Evolutionary conservation across 495 filamentous ascomycete genomes (phyloP).

Genomic region (Daldinia decipiens): DNA sequence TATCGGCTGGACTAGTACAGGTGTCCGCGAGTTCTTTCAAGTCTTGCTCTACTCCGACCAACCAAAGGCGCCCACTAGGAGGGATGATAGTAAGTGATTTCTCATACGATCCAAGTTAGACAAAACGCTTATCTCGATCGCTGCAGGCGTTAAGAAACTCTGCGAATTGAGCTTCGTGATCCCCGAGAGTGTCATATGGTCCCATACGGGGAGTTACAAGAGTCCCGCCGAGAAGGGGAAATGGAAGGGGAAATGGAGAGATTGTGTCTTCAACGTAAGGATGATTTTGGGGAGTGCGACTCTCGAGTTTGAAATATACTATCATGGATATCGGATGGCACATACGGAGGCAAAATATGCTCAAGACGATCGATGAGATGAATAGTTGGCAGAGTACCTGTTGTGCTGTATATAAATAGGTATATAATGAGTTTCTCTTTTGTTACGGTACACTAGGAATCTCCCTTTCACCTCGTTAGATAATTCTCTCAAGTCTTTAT

Average conservation of each 20-base stretch:
- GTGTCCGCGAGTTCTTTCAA: constrained; percentile 3
- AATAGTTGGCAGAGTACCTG: background rate
- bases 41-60: constrained; percentile 7
- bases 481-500: no score
- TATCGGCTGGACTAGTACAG: background rate
- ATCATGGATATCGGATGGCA: constrained; percentile 4
- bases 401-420: no score
- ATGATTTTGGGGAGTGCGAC: background rate
- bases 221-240: background rate
- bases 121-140: background rate
- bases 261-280: constrained; percentile 1
- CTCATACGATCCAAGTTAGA: background rate
- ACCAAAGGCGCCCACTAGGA: background rate
- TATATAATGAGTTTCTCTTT: no score
- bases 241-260: constrained; percentile 2
- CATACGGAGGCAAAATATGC: constrained; percentile 3
- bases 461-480: no score
- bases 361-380: background rate
- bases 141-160: background rate
- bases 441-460: no score
- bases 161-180: constrained; percentile 5
- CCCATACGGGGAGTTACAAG: constrained; percentile 1
- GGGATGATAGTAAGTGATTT: constrained; percentile 6
- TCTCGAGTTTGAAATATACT: constrained; percentile 10
- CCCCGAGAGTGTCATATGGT: constrained; percentile 9